Percentiles rank a stretch among this genome's conserved stretches.
phyloP scores from a whole-genome alignment of 768 basidiomycete genomes.

The Cystobasidium onofrii region DNA sequence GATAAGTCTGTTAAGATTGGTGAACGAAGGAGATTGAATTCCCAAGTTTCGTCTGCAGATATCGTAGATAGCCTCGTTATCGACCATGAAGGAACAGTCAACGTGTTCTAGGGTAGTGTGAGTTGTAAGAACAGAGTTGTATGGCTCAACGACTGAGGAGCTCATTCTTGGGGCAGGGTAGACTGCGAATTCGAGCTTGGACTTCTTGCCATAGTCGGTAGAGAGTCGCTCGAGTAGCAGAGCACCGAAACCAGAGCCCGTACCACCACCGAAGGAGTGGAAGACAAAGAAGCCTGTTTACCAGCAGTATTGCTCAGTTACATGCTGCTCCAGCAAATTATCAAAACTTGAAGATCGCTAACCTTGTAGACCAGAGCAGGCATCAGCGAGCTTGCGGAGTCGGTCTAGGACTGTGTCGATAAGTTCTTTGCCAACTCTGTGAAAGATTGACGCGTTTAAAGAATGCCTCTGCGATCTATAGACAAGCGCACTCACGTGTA shows the following conservation, averaged over 20 bases:
- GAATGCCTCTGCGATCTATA: not conserved
- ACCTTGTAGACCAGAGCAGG: conserved; percentile 85
- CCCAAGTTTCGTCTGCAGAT: conserved; percentile 95
- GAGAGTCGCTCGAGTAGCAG: conserved; percentile 94
- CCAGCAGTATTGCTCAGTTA: not conserved
- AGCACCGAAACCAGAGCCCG: conserved; percentile 97
- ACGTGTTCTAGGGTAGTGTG: conserved; percentile 99
- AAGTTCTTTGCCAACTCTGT: conserved; percentile 96
- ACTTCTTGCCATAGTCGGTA: conserved; percentile 98
- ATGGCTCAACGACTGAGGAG: conserved; percentile 96
- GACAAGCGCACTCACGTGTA: conserved; percentile 8
- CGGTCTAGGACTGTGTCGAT: conserved; percentile 97
- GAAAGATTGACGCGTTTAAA: conserved; percentile 43
- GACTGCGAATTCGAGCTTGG: conserved; percentile 95
- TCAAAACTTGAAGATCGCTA: not conserved
- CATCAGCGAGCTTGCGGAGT: conserved; percentile 90
- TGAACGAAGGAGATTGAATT: conserved; percentile 75
- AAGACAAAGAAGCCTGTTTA: conserved; percentile 87
- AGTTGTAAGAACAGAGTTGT: conserved; percentile 82
- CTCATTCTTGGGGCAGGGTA: conserved; percentile 57
- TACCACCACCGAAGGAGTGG: conserved; percentile 99
- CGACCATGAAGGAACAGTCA: conserved; percentile 99
- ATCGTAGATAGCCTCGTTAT: conserved; percentile 97
- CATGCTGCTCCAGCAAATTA: not conserved
- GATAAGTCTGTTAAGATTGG: conserved; percentile 90